Evolutionary conservation across 2,329 filamentous ascomycete species (phyloP).

Genomic region (Xylaria sp.): DNA sequence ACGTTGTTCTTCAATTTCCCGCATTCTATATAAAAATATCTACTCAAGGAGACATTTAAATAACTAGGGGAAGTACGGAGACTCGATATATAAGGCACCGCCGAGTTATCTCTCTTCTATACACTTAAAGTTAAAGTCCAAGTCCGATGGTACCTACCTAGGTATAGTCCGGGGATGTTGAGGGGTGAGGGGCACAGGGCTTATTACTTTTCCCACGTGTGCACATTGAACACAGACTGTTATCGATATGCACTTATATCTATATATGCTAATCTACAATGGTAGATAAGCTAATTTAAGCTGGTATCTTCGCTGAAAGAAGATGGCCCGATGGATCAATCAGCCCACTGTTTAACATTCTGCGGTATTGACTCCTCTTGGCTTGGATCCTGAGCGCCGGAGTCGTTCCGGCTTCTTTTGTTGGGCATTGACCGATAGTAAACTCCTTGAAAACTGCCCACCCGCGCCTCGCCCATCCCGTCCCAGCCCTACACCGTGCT

Average conservation of each 20-base stretch:
- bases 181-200: not conserved
- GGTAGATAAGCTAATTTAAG: slow-evolving; percentile 1
- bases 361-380: slow-evolving; percentile 11
- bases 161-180: not conserved
- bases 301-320: not conserved
- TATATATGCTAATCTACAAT: not conserved
- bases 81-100: not conserved
- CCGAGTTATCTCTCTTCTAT: not conserved
- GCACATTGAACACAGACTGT: not conserved
- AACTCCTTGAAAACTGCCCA: slow-evolving; percentile 2
- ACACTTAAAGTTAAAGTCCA: too few relatives aligned
- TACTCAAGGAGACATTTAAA: not conserved
- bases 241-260: slow-evolving; percentile 28
- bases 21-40: not conserved
- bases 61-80: not conserved
- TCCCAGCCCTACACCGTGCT: not conserved
- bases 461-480: slow-evolving; percentile 13
- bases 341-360: slow-evolving; percentile 21
- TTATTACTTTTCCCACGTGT: not conserved
- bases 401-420: slow-evolving; percentile 23
- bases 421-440: slow-evolving; percentile 27
- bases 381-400: slow-evolving; percentile 21
- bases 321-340: slow-evolving; percentile 22
- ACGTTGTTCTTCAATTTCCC: not conserved
- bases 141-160: slow-evolving; percentile 13